phyloP scores from a whole-genome alignment of 176 grass and related monocot species.

The Bromus sterilis region DNA sequence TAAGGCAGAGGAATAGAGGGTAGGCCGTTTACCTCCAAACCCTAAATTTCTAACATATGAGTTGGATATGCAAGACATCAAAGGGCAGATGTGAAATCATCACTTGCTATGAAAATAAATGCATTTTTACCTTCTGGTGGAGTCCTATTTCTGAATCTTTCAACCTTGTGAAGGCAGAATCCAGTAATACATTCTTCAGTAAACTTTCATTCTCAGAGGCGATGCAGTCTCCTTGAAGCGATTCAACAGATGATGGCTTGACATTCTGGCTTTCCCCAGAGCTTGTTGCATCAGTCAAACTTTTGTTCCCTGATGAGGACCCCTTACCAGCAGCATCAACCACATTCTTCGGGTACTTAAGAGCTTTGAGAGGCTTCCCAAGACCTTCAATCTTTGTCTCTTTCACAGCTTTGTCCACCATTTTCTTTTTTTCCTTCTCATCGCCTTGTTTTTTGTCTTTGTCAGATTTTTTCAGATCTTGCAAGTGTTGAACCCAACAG shows the following conservation, averaged over 20 bases:
- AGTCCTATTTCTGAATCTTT: slow-evolving; percentile 94
- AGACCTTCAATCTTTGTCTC: slow-evolving; percentile 86
- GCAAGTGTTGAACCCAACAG: slow-evolving; percentile 98
- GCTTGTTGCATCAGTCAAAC: slow-evolving; percentile 21
- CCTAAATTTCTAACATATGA: too few species aligned
- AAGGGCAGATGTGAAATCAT: background rate
- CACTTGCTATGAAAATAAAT: slow-evolving; percentile 9
- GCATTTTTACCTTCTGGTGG: slow-evolving; percentile 66
- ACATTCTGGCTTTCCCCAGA: slow-evolving; percentile 49
- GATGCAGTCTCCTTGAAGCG: slow-evolving; percentile 32
- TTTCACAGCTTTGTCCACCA: slow-evolving; percentile 45
- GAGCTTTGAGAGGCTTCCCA: slow-evolving; percentile 95
- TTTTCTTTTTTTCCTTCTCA: slow-evolving; percentile 88
- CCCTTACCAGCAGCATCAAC: slow-evolving; percentile 44
- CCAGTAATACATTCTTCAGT: slow-evolving; percentile 66
- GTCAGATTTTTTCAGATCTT: slow-evolving; percentile 93
- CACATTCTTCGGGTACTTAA: slow-evolving; percentile 51
- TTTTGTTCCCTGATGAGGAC: slow-evolving; percentile 31
- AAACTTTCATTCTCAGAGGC: slow-evolving; percentile 45
- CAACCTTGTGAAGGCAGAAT: slow-evolving; percentile 78
- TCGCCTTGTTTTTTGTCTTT: slow-evolving; percentile 80
- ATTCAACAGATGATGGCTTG: slow-evolving; percentile 29
- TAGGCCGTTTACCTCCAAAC: too few species aligned
- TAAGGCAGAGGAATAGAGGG: too few species aligned
- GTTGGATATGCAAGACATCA: slow-evolving; percentile 2